Evolutionary conservation across 495 filamentous ascomycete genomes (phyloP).

Genomic region (Aspergillus incahuasiensis): DNA sequence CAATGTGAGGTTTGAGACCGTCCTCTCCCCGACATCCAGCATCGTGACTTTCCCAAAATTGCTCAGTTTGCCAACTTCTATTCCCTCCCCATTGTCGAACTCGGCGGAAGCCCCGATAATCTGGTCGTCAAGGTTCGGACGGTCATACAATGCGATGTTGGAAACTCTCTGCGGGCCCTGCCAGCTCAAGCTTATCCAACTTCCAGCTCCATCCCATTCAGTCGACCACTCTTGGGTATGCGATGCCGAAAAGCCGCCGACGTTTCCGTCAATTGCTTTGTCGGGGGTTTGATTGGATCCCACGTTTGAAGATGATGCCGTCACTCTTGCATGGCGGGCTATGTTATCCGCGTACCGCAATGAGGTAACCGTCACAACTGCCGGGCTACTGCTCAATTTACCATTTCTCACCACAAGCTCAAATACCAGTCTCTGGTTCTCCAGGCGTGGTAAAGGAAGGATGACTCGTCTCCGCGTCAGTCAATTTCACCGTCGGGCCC

Average conservation of each 20-base stretch:
- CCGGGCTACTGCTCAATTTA: neutral
- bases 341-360: conserved; percentile 3
- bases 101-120: conserved; percentile 3
- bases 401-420: conserved; percentile 5
- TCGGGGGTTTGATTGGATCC: neutral
- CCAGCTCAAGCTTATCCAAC: conserved; percentile 6
- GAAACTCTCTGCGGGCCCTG: conserved; percentile 4
- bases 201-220: conserved; percentile 2
- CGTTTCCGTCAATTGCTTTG: conserved; percentile 5
- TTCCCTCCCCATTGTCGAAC: conserved; percentile 9
- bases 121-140: conserved; percentile 8
- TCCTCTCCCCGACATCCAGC: neutral
- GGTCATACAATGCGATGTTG: conserved; percentile 8
- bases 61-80: neutral
- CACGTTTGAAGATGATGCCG: conserved; percentile 6
- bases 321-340: neutral
- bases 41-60: conserved; percentile 6
- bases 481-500: neutral
- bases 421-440: neutral
- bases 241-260: conserved; percentile 3
- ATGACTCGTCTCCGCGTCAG: neutral
- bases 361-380: neutral
- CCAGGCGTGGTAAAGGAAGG: neutral
- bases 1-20: neutral
- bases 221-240: conserved; percentile 5